Evolutionary conservation across 1,284 basidiomycete genomes (phyloP).

Genomic region (Malassezia equina): DNA sequence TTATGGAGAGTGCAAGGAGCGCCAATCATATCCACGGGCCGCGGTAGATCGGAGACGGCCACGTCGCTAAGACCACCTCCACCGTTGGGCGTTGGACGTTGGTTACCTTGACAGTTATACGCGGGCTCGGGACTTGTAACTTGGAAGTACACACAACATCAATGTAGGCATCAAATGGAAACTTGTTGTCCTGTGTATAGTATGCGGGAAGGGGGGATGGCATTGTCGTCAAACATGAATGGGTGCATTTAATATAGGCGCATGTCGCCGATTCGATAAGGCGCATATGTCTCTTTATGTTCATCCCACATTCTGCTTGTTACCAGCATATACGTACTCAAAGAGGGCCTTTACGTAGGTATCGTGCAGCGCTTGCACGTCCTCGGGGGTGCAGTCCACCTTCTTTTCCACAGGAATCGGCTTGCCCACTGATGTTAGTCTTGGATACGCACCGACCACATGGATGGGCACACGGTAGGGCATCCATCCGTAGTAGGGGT

Average conservation of each 20-base stretch:
- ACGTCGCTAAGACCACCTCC: neutral
- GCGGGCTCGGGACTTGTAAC: neutral
- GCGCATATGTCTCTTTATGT: constrained; percentile 44
- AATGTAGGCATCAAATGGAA: neutral
- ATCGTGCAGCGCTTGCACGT: constrained; percentile 68
- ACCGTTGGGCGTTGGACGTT: neutral
- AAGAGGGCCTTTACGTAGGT: constrained; percentile 72
- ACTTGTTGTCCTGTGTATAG: neutral
- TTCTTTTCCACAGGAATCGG: constrained; percentile 71
- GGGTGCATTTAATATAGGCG: too few relatives aligned
- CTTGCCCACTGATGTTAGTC: constrained; percentile 55
- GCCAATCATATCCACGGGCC: neutral
- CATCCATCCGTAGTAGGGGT: constrained; percentile 62
- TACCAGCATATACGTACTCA: constrained; percentile 14
- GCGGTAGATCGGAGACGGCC: neutral
- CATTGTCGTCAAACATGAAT: too few relatives aligned
- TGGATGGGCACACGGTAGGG: constrained; percentile 90
- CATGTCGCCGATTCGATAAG: constrained; percentile 21
- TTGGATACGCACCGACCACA: constrained; percentile 56
- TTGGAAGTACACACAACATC: neutral
- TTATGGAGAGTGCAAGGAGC: neutral
- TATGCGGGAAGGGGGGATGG: neutral
- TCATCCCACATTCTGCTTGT: constrained; percentile 39
- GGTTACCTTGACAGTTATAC: neutral
- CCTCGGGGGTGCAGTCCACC: constrained; percentile 69